These are phyloP conservation scores for Trichoderma virens DNA, from an alignment of 495 filamentous ascomycete species.

Conservation along the genomic window DNA sequence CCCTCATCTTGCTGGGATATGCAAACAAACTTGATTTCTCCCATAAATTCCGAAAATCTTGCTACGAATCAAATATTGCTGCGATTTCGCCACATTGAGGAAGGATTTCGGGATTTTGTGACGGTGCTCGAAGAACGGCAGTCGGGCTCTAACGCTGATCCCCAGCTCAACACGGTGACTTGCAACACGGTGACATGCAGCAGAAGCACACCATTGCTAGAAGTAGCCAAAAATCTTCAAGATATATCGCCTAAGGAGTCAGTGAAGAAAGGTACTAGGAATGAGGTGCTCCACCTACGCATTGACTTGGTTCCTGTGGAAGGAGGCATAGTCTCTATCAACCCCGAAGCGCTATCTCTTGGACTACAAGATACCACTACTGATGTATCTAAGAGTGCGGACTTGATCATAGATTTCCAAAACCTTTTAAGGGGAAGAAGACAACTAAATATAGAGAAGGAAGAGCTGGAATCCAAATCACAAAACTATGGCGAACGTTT, in stretches of 20 bases:
- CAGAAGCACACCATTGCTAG: background rate
- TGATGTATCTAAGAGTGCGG: background rate
- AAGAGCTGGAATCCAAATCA: background rate
- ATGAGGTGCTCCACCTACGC: background rate
- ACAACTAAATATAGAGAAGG: background rate
- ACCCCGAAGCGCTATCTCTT: background rate
- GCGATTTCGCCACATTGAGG: background rate
- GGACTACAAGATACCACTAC: background rate
- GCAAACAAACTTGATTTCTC: background rate
- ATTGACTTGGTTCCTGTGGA: background rate
- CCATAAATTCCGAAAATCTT: background rate
- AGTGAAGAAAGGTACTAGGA: background rate
- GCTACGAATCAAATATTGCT: background rate
- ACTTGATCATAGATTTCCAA: background rate
- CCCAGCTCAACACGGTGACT: background rate
- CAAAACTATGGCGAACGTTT: background rate
- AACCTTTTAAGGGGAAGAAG: background rate
- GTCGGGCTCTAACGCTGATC: background rate
- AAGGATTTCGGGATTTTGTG: background rate
- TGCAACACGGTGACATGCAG: background rate
- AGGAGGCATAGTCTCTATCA: background rate
- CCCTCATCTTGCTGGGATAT: conserved; percentile 1
- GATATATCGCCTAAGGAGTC: background rate
- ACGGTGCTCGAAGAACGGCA: background rate
- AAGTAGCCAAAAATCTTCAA: background rate